Evolutionary conservation across 2,329 filamentous ascomycete species (phyloP), one percentile per base, ranked within the genome.

Genomic region (Rhexocercosporidium sp.): DNA sequence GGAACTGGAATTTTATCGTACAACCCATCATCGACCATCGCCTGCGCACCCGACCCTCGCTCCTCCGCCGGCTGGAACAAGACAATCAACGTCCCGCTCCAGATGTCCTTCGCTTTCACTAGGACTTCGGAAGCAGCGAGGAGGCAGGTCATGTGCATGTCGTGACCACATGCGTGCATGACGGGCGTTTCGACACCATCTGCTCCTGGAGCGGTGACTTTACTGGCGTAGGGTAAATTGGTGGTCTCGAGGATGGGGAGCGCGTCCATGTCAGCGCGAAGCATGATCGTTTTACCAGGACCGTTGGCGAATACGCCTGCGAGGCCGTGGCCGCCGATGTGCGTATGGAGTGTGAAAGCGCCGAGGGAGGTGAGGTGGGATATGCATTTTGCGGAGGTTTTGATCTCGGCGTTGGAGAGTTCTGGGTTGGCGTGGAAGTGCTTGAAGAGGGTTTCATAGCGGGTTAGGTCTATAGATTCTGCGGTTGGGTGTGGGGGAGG

Each of bases 61-160:
- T 92, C 90, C 75, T 92, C 90, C 1, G 86, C 85, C 0, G 90
- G 90, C 72, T 92, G 90, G 75, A 92, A 92, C 2, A 88, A 77
- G 7, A 90, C 75, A 5, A 92, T 78, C 22, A 92, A 72, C 0
- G 88, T 92, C 0, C 90, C 90, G 11, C 75, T 79, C 90, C 90
- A 92, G 0, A 69, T 37, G 0, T 81, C 71, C n/a, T 77, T 80
- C 0, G 78, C 74, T 0, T 76, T 76, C 0, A 81, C 76, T 0
- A 92, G 78, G 0, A 83, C 78, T 22, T 84, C 80, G 0, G 86
- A 82, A 0, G 85, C 84, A 0, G 83, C 89, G 1, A 91, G 79
- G 3, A 91, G 79, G 37, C 80, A 79, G 0, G 86, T 82, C 29
- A 90, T 85, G 74, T 92, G 88, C 79, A 89, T 86, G 71, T 90